Conservation (phyloP, 495 filamentous ascomycete genomes). For the Penicillium samsonianum region DNA sequence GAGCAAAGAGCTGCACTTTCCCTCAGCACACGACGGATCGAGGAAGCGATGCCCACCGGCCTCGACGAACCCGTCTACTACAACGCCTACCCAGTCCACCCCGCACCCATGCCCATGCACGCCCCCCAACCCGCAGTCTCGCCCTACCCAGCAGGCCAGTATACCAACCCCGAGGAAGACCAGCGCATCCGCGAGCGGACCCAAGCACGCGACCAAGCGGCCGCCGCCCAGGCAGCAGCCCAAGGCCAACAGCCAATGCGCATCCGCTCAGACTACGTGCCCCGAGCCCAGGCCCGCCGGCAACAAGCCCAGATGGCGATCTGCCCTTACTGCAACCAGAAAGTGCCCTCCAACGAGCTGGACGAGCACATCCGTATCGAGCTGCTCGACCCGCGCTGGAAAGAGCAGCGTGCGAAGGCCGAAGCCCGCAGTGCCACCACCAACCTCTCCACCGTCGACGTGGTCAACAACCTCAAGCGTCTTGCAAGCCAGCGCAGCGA, state of each 20-base stretch:
- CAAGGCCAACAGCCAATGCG: slow-evolving; percentile 76
- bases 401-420: slow-evolving; percentile 87
- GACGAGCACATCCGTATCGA: slow-evolving; percentile 96
- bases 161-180: slow-evolving; percentile 63
- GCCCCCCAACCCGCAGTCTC: slow-evolving; percentile 30
- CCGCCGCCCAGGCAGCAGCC: slow-evolving; percentile 75
- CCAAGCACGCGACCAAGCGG: slow-evolving; percentile 69
- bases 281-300: slow-evolving; percentile 72
- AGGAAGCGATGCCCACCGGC: slow-evolving; percentile 91
- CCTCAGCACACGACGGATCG: slow-evolving; percentile 80
- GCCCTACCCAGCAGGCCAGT: slow-evolving; percentile 38
- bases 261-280: slow-evolving; percentile 90
- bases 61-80: slow-evolving; percentile 60
- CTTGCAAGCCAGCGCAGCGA: slow-evolving; percentile 89
- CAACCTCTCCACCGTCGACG: slow-evolving; percentile 82
- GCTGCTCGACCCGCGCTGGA: slow-evolving; percentile 92
- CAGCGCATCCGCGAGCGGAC: slow-evolving; percentile 65
- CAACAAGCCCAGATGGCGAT: slow-evolving; percentile 67
- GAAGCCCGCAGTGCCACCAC: slow-evolving; percentile 83
- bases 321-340: slow-evolving; percentile 93
- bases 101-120: slow-evolving; percentile 21
- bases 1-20: slow-evolving; percentile 93
- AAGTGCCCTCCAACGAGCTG: slow-evolving; percentile 81
- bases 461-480: slow-evolving; percentile 94
- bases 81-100: slow-evolving; percentile 48